Base-by-base conservation (phyloP, 2,329 filamentous ascomycete genomes). In the Colletotrichum sublineola region DNA sequence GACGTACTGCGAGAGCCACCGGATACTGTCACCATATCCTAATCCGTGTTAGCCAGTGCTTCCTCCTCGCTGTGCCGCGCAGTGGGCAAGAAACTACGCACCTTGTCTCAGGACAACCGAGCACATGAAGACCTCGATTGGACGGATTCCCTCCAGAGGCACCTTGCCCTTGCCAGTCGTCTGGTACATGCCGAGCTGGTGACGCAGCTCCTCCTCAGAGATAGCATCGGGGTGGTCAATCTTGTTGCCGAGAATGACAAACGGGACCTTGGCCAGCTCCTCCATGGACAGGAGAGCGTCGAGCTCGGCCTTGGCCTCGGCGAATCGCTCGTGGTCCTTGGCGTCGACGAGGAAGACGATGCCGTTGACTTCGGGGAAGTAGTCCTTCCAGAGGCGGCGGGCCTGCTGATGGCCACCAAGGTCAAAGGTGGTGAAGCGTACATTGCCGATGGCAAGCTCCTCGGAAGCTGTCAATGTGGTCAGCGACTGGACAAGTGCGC, bases 81-180 rank as follows among this genome's bases (percentile, higher is more conserved):
- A 53, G 31, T 11, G 50, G n/a, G 4, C 15, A 46, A 8, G 40
- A 50, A 84, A 29, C 8, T 18, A 42, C 88, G 77, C 78, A 92
- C 90, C 96, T 88, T 98, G 96, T 84, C 96, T 91, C 94, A 98
- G 97, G 75, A 98, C 96, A 77, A 98, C 95, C 79, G 94, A 97
- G 90, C 95, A 98, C 96, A 99, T 97, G 85, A 98, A 98, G 75
- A 98, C 90, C 89, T 99, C 96, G 80, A 99, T 96, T 33, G 95
- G 94, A 78, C 95, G 89, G 83, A 97, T 97, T 44, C 94, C 94
- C 87, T 97, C 95, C 77, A 96, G 88, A 75, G 93, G 94, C 74
- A 97, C 92, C 89, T 97, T 97, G 84, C 95, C 95, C 90, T 98
- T 97, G 79, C 95, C 95, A 74, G 94, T 97, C 68, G 95, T 97